Percentiles rank a stretch among this genome's conserved stretches.
Conservation (phyloP, 345 rosid species). For the Camelina sativa region DNA sequence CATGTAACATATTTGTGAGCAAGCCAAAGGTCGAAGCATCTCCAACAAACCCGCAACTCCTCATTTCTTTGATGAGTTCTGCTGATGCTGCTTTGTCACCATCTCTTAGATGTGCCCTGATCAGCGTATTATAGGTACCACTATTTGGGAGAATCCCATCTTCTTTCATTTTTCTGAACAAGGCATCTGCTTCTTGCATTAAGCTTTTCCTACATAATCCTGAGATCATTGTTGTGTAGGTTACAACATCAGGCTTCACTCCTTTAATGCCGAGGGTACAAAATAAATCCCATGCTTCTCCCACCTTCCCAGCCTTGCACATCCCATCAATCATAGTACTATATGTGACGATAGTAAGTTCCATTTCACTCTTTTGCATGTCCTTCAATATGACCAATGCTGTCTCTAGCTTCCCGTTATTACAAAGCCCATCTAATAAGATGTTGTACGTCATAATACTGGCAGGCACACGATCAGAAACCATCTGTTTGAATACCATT, state of each 20-base stretch:
- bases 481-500: too few relatives aligned
- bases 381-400: not conserved
- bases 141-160: not conserved
- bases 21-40: not conserved
- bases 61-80: conserved; percentile 21
- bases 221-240: not conserved
- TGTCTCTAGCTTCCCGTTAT: too few relatives aligned
- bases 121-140: not conserved
- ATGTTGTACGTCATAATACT: too few relatives aligned
- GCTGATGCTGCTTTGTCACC: not conserved
- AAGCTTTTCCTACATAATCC: not conserved
- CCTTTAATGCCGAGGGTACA: not conserved
- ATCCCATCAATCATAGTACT: not conserved
- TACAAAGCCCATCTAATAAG: too few relatives aligned
- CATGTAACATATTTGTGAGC: not conserved
- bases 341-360: not conserved
- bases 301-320: conserved; percentile 23
- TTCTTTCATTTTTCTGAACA: conserved; percentile 17
- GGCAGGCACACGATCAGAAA: too few relatives aligned
- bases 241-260: not conserved
- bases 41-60: not conserved
- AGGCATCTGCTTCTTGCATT: not conserved
- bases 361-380: not conserved
- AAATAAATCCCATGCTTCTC: conserved; percentile 7
- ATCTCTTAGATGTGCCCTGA: not conserved